Base-by-base conservation (phyloP, 371 early-diverging fungal genomes). In the Zychaea mexicana region DNA sequence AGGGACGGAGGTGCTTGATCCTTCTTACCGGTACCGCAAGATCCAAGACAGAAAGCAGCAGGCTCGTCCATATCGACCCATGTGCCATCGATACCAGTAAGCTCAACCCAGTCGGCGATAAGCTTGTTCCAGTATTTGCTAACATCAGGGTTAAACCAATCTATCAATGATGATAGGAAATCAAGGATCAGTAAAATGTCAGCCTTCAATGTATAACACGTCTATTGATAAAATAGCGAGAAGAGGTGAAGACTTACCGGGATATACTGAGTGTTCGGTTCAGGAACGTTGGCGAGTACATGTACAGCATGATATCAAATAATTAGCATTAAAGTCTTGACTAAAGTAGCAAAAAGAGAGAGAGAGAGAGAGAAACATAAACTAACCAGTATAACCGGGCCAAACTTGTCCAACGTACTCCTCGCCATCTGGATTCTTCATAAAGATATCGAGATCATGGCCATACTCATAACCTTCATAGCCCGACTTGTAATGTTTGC, bases 1-100 rank as follows among this genome's bases (percentile, higher is more conserved):
- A 31, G 22, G 21, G 31, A 30, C 13, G 15, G 8, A 12, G 55
- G 55, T 4, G 28, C 3, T n/a, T 15, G 17, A 22, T 54, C 55
- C 31, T 54, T 54, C n/a, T 19, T 17, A 3, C 55, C 55, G 33
- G 55, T 54, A 10, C 55, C 55, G 27, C 70, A 70, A 7, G 66
- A 66, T 5, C 70, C 70, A 22, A 66, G 26, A 33, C 70, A 70
- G 67, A 90, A 91, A 26, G 83, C 78, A 0, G 88, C 72, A 2
- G 89, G 87, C 62, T 90, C 90, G 66, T 90, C 89, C 90, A 90
- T 90, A 57, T 90, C 90, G 66, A 88, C 86, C 90, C 90, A 90
- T 1, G 85, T 61, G 68, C 70, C 70, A 46, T 69, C 70, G n/a
- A 47, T 22, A 45, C 13, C 27, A 32, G 27, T 2, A 55, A 33